Conservation (phyloP, 2,329 filamentous ascomycete genomes). For the Diaporthe sp. region DNA sequence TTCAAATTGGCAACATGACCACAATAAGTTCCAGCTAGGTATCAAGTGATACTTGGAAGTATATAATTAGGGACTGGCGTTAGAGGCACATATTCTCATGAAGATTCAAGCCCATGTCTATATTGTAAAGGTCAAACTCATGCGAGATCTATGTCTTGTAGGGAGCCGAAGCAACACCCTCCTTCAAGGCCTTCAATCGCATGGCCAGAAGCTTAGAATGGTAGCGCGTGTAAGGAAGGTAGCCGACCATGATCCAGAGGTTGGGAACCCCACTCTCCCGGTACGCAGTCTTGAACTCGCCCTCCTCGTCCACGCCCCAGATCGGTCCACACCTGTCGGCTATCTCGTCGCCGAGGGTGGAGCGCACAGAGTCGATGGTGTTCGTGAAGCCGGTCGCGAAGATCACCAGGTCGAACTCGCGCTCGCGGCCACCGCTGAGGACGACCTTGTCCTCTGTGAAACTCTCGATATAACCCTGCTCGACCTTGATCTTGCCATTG, state of each 20-base stretch:
- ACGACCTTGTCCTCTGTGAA: constrained; percentile 56
- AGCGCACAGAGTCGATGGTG: constrained; percentile 6
- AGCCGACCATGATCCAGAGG: constrained; percentile 75
- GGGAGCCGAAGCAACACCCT: constrained; percentile 36
- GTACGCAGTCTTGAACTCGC: constrained; percentile 68
- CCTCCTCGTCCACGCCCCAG: constrained; percentile 70
- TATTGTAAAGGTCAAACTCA: neutral
- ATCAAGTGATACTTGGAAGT: too few relatives aligned
- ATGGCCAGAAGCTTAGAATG: constrained; percentile 65
- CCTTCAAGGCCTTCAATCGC: constrained; percentile 59
- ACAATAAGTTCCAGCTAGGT: too few relatives aligned
- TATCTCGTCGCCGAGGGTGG: constrained; percentile 67
- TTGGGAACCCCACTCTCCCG: constrained; percentile 69
- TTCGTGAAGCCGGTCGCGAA: constrained; percentile 66
- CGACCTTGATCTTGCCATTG: constrained; percentile 51
- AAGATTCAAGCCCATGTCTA: too few relatives aligned
- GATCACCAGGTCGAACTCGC: constrained; percentile 71
- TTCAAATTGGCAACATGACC: too few relatives aligned
- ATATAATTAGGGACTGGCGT: too few relatives aligned
- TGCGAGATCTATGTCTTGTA: neutral
- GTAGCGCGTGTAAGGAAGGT: constrained; percentile 69
- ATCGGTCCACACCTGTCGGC: constrained; percentile 67
- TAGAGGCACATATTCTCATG: too few relatives aligned
- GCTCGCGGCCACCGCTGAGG: constrained; percentile 53
- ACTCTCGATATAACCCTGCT: constrained; percentile 57